These are phyloP conservation scores for Neonectria faginata DNA, from an alignment of 2,329 filamentous ascomycete genomes.

Conservation along the genomic window DNA sequence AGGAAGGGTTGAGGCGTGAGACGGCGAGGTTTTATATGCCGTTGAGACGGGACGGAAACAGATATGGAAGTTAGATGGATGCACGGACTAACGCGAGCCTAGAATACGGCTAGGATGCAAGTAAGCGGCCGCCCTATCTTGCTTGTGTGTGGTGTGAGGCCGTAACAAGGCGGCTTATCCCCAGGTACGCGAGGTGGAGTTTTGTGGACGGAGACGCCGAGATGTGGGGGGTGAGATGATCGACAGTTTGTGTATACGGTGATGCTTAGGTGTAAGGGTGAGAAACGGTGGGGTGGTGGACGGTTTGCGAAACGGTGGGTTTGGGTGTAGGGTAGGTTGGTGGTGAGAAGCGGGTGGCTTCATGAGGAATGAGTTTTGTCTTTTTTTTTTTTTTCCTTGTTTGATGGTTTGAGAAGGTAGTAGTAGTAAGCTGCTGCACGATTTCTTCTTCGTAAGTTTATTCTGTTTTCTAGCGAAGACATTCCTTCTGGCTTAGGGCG, in stretches of 20 bases:
- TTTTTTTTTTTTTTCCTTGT: too few species aligned
- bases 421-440: too few species aligned
- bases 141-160: too few species aligned
- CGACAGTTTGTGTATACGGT: neutral
- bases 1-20: neutral
- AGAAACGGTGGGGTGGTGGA: neutral
- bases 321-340: neutral
- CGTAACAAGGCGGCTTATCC: neutral
- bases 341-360: neutral
- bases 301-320: neutral
- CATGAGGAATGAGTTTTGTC: too few species aligned
- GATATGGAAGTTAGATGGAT: too few species aligned
- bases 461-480: too few species aligned
- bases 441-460: too few species aligned
- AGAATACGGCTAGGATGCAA: neutral
- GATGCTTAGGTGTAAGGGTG: neutral
- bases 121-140: neutral
- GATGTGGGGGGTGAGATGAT: neutral
- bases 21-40: constrained; percentile 34
- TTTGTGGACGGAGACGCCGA: neutral
- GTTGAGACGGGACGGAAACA: neutral
- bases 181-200: neutral
- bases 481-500: too few species aligned
- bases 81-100: neutral
- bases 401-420: too few species aligned